Evolutionary conservation across 2,329 filamentous ascomycete genomes (phyloP).

Genomic region (Parastagonospora nodorum): DNA sequence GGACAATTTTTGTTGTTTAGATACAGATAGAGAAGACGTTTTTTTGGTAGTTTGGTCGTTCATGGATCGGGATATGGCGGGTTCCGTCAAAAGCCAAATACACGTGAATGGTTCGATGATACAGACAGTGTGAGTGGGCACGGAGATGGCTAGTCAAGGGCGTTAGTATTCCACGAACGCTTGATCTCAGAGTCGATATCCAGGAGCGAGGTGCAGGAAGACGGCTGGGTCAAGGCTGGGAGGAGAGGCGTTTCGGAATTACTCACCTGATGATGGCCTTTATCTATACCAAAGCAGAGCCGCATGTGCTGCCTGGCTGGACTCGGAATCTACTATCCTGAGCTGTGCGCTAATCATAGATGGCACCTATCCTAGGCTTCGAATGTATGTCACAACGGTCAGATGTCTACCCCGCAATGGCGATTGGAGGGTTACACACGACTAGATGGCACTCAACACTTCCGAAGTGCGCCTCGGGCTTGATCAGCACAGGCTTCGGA

Average conservation of each 20-base stretch:
- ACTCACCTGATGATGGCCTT: constrained; percentile 9
- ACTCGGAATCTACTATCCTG: neutral
- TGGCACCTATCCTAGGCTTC: constrained; percentile 8
- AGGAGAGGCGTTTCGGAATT: neutral
- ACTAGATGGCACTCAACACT: neutral
- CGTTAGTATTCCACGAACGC: neutral
- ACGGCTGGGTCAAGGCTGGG: neutral
- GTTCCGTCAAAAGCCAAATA: too few species aligned
- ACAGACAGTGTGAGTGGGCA: too few species aligned
- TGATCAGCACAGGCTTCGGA: constrained; percentile 1
- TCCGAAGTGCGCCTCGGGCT: neutral
- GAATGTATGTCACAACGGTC: constrained; percentile 1
- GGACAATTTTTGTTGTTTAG: constrained; percentile 20
- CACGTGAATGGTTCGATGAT: too few species aligned
- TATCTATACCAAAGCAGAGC: constrained; percentile 11
- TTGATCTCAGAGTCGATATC: neutral
- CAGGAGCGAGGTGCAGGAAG: neutral
- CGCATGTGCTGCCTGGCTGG: constrained; percentile 9
- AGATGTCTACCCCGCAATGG: constrained; percentile 11
- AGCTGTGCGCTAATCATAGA: neutral
- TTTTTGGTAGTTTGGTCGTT: constrained; percentile 19
- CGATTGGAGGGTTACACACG: constrained; percentile 8
- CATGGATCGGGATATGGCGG: constrained; percentile 16
- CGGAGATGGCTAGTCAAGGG: too few species aligned
- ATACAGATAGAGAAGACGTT: constrained; percentile 7